These are phyloP conservation scores for Rhodofomes roseus DNA, from an alignment of 1,284 basidiomycete species.

Conservation along the genomic window DNA sequence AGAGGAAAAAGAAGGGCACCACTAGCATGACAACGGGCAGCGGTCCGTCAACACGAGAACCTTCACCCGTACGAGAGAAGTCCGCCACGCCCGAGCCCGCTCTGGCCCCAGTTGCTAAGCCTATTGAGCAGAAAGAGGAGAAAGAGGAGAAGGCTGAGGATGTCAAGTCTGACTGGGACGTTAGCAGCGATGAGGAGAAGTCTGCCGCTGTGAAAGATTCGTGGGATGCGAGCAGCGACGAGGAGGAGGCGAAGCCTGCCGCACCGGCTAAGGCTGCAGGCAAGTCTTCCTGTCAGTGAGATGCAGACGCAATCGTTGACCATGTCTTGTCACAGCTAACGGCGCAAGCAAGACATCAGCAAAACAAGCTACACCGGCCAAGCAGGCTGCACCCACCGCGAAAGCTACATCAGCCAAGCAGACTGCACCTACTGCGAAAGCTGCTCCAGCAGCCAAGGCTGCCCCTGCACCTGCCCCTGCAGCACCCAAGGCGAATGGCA, in stretches of 20 bases:
- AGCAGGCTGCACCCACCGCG: slow-evolving; percentile 27
- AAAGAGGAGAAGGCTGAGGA: slow-evolving; percentile 19
- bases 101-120: slow-evolving; percentile 25
- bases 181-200: slow-evolving; percentile 51
- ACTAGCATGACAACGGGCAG: slow-evolving; percentile 36
- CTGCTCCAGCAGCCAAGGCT: slow-evolving; percentile 28
- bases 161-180: slow-evolving; percentile 86
- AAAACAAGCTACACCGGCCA: slow-evolving; percentile 18
- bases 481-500: slow-evolving; percentile 8
- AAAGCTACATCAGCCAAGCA: slow-evolving; percentile 26
- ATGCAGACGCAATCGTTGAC: too few species aligned
- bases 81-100: slow-evolving; percentile 48
- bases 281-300: too few species aligned
- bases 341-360: slow-evolving; percentile 11
- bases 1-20: slow-evolving; percentile 57
- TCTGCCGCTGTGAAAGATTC: slow-evolving; percentile 63
- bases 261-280: slow-evolving; percentile 18
- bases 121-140: slow-evolving; percentile 23
- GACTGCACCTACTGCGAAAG: slow-evolving; percentile 22
- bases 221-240: slow-evolving; percentile 85
- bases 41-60: slow-evolving; percentile 32
- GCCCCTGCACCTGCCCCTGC: slow-evolving; percentile 14
- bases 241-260: slow-evolving; percentile 45
- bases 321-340: neutral
- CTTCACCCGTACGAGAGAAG: slow-evolving; percentile 39